Evolutionary conservation across 2,329 filamentous ascomycete species (phyloP).

Genomic region (Alternaria burnsii): DNA sequence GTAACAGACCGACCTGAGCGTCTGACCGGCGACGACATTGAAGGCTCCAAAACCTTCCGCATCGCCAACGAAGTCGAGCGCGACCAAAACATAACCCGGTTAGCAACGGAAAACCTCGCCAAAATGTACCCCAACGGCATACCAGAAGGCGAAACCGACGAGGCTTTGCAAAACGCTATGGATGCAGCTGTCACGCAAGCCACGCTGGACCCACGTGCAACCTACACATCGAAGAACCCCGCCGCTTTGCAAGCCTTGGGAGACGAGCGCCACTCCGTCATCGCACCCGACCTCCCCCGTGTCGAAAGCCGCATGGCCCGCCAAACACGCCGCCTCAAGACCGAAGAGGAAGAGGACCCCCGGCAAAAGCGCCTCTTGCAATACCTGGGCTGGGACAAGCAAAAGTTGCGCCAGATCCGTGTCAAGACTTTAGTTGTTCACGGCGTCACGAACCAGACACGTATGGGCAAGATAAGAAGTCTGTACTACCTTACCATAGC

Average conservation of each 20-base stretch:
- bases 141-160: constrained; percentile 39
- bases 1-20: constrained; percentile 69
- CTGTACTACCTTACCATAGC: constrained; percentile 80
- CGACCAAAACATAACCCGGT: constrained; percentile 40
- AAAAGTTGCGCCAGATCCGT: constrained; percentile 62
- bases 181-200: constrained; percentile 46
- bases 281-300: constrained; percentile 63
- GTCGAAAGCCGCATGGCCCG: constrained; percentile 50
- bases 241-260: constrained; percentile 59
- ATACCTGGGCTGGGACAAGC: constrained; percentile 63
- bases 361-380: constrained; percentile 62
- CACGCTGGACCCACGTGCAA: constrained; percentile 53
- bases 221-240: constrained; percentile 60
- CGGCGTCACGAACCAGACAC: constrained; percentile 88
- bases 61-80: constrained; percentile 44
- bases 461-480: constrained; percentile 90
- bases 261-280: constrained; percentile 54
- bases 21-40: constrained; percentile 46
- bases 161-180: constrained; percentile 35
- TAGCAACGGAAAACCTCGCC: constrained; percentile 47
- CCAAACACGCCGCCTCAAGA: constrained; percentile 40
- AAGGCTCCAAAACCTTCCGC: constrained; percentile 34
- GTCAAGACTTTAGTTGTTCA: constrained; percentile 78
- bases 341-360: constrained; percentile 55
- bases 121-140: constrained; percentile 49